These are phyloP conservation scores for Bonia amplexicaulis DNA, from an alignment of 176 grass and related monocot species.

Conservation along the genomic window DNA sequence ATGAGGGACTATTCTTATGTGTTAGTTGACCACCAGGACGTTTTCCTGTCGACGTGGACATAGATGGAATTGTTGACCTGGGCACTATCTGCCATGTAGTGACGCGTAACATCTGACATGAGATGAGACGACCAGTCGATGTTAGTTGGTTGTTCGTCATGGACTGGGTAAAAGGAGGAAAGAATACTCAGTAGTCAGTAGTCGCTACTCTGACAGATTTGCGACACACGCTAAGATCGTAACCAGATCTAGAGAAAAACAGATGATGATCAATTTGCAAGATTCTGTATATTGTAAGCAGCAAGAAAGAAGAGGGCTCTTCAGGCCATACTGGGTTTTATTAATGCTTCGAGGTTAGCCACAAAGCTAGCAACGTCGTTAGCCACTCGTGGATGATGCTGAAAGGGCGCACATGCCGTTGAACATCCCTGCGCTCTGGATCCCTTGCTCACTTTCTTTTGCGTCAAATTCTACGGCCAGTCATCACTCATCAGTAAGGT, in stretches of 20 bases:
- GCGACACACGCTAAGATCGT: background rate
- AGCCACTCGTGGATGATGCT: background rate
- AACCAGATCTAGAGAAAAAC: background rate
- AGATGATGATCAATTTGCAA: background rate
- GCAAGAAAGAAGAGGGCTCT: background rate
- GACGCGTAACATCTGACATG: background rate
- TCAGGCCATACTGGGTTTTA: too few relatives aligned
- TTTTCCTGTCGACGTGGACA: background rate
- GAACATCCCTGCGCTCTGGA: background rate
- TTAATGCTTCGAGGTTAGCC: too few relatives aligned
- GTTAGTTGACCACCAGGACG: background rate
- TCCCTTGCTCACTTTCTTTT: background rate
- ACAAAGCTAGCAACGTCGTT: too few relatives aligned
- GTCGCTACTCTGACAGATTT: background rate
- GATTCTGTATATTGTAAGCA: background rate
- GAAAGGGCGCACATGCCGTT: background rate
- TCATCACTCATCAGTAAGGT: too few relatives aligned
- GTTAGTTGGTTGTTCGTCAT: background rate
- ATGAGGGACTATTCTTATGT: background rate
- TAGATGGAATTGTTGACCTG: slow-evolving; percentile 5
- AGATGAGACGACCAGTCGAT: slow-evolving; percentile 7
- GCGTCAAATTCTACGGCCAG: background rate
- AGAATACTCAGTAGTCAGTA: background rate
- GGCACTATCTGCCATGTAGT: background rate
- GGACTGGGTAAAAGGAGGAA: background rate